phyloP scores from a whole-genome alignment of 805 yeast genomes.

The Yamadazyma laniorum region DNA sequence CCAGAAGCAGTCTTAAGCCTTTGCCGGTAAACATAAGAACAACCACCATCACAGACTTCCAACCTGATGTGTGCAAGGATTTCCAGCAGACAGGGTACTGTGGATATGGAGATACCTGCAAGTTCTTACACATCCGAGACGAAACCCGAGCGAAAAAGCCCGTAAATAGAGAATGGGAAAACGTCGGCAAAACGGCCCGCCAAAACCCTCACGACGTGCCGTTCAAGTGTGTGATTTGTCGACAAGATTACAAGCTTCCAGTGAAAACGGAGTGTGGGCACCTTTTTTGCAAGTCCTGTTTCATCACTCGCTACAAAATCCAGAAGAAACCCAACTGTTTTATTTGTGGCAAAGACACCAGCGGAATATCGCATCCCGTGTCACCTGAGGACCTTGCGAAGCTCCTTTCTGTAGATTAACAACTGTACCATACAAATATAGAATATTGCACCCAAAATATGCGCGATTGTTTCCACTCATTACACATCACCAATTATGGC shows the following conservation, averaged over 20 bases:
- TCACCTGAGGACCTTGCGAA: background rate
- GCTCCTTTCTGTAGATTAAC: background rate
- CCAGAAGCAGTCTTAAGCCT: constrained; percentile 30
- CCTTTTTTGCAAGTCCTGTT: constrained; percentile 62
- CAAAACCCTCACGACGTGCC: constrained; percentile 37
- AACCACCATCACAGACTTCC: constrained; percentile 78
- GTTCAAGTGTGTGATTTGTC: constrained; percentile 62
- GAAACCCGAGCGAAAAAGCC: constrained; percentile 74
- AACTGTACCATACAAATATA: background rate
- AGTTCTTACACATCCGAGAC: constrained; percentile 87
- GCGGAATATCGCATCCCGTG: constrained; percentile 53
- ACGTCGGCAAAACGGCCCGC: constrained; percentile 17
- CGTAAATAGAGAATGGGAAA: constrained; percentile 68
- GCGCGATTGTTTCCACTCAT: background rate
- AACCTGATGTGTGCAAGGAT: constrained; percentile 93
- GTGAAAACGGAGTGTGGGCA: constrained; percentile 62
- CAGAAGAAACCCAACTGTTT: constrained; percentile 44
- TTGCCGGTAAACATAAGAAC: constrained; percentile 47
- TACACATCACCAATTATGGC: constrained; percentile 16
- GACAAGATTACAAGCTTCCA: constrained; percentile 51
- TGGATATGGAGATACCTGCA: constrained; percentile 97
- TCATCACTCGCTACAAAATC: constrained; percentile 44
- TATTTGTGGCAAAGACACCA: constrained; percentile 59
- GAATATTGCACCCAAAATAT: background rate
- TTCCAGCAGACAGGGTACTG: constrained; percentile 89